Percentiles rank a stretch among this genome's conserved stretches.
These are phyloP conservation scores for Lasiodiplodia sp. DNA, from an alignment of 2,329 filamentous ascomycete species.

Conservation along the genomic window DNA sequence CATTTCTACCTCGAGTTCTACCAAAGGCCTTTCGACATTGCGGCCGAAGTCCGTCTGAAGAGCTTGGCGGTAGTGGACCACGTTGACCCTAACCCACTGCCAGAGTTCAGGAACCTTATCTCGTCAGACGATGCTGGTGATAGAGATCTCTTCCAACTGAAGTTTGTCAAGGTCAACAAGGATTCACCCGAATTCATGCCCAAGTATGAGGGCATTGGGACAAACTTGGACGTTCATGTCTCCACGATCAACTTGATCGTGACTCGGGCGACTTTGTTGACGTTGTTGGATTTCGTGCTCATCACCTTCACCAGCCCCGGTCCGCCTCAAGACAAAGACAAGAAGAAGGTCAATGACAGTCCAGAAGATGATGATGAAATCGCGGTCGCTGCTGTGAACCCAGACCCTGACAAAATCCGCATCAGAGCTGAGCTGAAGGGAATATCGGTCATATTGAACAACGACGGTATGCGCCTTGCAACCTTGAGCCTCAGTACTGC, in stretches of 20 bases:
- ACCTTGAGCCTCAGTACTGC: constrained; percentile 93
- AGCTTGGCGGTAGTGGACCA: constrained; percentile 93
- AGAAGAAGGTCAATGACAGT: constrained; percentile 34
- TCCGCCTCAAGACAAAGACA: constrained; percentile 44
- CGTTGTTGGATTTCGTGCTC: constrained; percentile 90
- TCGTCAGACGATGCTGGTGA: constrained; percentile 79
- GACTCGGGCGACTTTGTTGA: constrained; percentile 89
- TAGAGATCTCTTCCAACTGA: constrained; percentile 84
- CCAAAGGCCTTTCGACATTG: constrained; percentile 89
- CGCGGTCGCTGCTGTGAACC: constrained; percentile 45
- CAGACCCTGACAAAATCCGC: constrained; percentile 77
- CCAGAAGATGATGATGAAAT: constrained; percentile 40
- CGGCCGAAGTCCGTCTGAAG: constrained; percentile 85
- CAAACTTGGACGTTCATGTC: constrained; percentile 86
- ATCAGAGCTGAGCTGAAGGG: constrained; percentile 94
- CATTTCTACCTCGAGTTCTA: constrained; percentile 88
- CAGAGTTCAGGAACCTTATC: constrained; percentile 97
- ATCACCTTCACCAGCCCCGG: constrained; percentile 81
- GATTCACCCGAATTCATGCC: constrained; percentile 92
- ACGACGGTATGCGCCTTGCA: constrained; percentile 92
- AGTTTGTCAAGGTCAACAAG: constrained; percentile 87
- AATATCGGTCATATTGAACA: constrained; percentile 94
- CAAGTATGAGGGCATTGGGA: constrained; percentile 91
- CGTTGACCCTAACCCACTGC: constrained; percentile 82
- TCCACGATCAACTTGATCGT: constrained; percentile 97